Base-by-base conservation (phyloP, 306 rosid species). In the Fragaria nilgerrensis region DNA sequence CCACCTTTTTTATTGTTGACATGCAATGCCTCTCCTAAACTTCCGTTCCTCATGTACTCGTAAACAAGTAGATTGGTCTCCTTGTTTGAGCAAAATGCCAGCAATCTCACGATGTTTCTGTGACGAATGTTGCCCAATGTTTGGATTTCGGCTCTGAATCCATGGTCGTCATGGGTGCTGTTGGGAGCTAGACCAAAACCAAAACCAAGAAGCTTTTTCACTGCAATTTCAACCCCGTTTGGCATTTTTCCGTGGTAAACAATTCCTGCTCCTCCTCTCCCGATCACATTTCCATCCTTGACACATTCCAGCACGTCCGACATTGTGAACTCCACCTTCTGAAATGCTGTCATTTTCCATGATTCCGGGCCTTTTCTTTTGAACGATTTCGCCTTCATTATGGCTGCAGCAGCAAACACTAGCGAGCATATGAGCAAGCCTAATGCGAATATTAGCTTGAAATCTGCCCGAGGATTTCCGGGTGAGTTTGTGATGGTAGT, bases 171-270 rank as follows among this genome's bases (percentile, higher is more conserved):
- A 65, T 89, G 88, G 74, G 86, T 86, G 49, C 88, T 86, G 48
- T 86, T 87, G 8, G 90, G 80, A 9, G 66, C 66, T 56, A n/a
- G 63, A 61, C 66, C 66, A 23, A 61, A 25, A 7, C 94, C 94
- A 2, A 89, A 82, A 4, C 93, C 97, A 5, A 93, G 85, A 14
- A 93, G 88, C 41, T 91, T 93, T 15, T 93, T 93, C 7, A 93
- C 97, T 1, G 98, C 98, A 37, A 93, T 75, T 75, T 93, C 97
- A 0, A 84, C 89, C 22, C 98, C 98, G 41, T 76, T 87, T 4
- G 96, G 88, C 98, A 93, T 93, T 82, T 93, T 90, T 0, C 97
- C 98, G 52, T 93, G 98, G 90, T 91, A 93, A 15, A 93, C 98
- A 10, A 91, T 88, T 63, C 98, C 98, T 0, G 98, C 98, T 22